Evolutionary conservation across 2,329 filamentous ascomycete genomes (phyloP).

Genomic region (Apiospora malaysiana): DNA sequence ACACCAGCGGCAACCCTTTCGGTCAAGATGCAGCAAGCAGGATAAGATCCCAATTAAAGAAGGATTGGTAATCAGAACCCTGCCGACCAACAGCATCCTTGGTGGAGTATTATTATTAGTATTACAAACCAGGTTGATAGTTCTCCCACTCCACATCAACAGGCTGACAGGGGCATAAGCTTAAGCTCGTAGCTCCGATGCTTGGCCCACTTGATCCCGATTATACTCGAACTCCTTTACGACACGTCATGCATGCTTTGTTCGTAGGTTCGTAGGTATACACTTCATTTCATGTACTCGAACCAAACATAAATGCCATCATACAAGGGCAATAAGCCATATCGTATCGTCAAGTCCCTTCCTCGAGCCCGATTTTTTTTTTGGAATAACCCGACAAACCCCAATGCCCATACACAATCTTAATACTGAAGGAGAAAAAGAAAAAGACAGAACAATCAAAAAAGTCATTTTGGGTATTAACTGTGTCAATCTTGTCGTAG

Average conservation of each 20-base stretch:
- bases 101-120: neutral
- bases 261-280: neutral
- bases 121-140: neutral
- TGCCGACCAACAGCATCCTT: neutral
- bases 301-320: neutral
- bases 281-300: slow-evolving; percentile 6
- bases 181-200: neutral
- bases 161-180: neutral
- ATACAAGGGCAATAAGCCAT: slow-evolving; percentile 2
- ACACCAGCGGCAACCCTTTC: neutral
- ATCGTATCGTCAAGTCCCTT: slow-evolving; percentile 18
- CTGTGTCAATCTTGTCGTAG: slow-evolving; percentile 17
- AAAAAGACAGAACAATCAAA: slow-evolving; percentile 15
- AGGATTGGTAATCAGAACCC: neutral
- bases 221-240: neutral
- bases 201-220: neutral
- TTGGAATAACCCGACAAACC: slow-evolving; percentile 12
- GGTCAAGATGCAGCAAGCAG: neutral
- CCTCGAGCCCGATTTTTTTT: slow-evolving; percentile 17
- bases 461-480: slow-evolving; percentile 20
- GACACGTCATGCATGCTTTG: neutral
- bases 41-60: neutral
- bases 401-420: slow-evolving; percentile 7
- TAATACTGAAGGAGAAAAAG: neutral
- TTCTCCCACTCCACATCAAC: neutral